These are phyloP conservation scores for Glycine latifolia DNA, from an alignment of 306 rosid species.

Conservation along the genomic window DNA sequence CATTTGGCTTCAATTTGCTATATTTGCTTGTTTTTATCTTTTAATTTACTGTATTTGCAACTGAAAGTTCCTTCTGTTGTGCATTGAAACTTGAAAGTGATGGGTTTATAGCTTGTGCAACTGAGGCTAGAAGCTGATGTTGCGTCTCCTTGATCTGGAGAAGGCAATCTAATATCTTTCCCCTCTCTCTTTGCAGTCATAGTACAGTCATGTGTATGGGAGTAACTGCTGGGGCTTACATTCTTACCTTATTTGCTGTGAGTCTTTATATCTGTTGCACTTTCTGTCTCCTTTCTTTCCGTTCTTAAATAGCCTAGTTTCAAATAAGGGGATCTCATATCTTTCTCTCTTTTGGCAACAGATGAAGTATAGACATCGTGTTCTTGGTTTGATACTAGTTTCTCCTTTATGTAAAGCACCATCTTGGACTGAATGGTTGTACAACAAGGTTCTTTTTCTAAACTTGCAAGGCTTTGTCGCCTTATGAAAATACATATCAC, in stretches of 20 bases:
- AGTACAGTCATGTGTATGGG: constrained; percentile 93
- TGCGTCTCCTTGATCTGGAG: constrained; percentile 18
- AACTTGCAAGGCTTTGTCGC: constrained; percentile 36
- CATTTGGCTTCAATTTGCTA: too few relatives aligned
- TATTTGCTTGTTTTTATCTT: background rate
- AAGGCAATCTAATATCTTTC: constrained; percentile 47
- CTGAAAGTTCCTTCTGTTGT: constrained; percentile 17
- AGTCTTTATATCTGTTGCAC: constrained; percentile 43
- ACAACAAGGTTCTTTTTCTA: constrained; percentile 72
- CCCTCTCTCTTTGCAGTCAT: constrained; percentile 56
- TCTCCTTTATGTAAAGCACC: constrained; percentile 88
- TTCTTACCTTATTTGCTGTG: constrained; percentile 86
- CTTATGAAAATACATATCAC: constrained; percentile 26
- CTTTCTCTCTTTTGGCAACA: constrained; percentile 51
- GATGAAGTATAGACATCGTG: constrained; percentile 78
- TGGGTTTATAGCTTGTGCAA: too few relatives aligned
- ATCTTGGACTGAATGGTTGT: constrained; percentile 93
- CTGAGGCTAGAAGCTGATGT: constrained; percentile 16
- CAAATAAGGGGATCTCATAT: constrained; percentile 21
- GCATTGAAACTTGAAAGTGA: background rate
- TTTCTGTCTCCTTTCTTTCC: background rate
- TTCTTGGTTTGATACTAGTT: constrained; percentile 85
- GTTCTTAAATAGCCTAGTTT: constrained; percentile 32
- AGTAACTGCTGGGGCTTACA: constrained; percentile 90
- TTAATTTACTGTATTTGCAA: background rate